phyloP scores from a whole-genome alignment of 2,329 filamentous ascomycete species.

The Xylariaceae sp. region DNA sequence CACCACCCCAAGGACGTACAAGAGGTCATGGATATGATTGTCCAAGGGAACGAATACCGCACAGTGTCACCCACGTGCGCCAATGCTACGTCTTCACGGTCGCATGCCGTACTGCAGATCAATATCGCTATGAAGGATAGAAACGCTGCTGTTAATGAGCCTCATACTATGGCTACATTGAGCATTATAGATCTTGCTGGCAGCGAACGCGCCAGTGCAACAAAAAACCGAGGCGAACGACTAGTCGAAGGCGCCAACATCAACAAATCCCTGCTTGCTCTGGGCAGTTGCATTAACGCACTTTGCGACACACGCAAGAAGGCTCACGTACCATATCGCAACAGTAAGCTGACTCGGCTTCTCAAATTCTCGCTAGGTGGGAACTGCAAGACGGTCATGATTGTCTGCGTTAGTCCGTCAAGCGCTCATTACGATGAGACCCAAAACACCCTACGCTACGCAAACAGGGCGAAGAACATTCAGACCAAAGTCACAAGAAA shows the following conservation, averaged over 20 bases:
- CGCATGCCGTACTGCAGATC: constrained; percentile 95
- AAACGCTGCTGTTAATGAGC: constrained; percentile 87
- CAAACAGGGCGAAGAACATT: constrained; percentile 97
- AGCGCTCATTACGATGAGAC: constrained; percentile 98
- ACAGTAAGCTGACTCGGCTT: constrained; percentile 92
- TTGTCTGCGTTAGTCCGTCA: constrained; percentile 94
- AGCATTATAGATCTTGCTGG: constrained; percentile 98
- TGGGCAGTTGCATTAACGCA: constrained; percentile 97
- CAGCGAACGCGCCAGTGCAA: constrained; percentile 92
- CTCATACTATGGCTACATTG: constrained; percentile 95
- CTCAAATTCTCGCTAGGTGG: constrained; percentile 96
- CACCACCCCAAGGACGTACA: constrained; percentile 87
- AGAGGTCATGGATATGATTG: constrained; percentile 99
- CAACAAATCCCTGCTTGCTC: constrained; percentile 93
- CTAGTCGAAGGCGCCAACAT: constrained; percentile 95
- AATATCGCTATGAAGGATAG: constrained; percentile 93
- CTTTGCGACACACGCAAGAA: constrained; percentile 88
- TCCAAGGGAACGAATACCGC: constrained; percentile 87
- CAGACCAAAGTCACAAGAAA: constrained; percentile 99
- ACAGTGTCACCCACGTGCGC: constrained; percentile 97
- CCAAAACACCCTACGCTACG: constrained; percentile 95
- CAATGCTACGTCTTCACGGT: constrained; percentile 95
- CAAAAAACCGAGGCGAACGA: constrained; percentile 90
- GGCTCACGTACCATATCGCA: constrained; percentile 94
- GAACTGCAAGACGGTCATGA: constrained; percentile 99